A percentile compares a stretch with the other conserved stretches of the same genome.
These are phyloP conservation scores for Ogataea nitratoaversa DNA, from an alignment of 805 yeast genomes.

Conservation along the genomic window DNA sequence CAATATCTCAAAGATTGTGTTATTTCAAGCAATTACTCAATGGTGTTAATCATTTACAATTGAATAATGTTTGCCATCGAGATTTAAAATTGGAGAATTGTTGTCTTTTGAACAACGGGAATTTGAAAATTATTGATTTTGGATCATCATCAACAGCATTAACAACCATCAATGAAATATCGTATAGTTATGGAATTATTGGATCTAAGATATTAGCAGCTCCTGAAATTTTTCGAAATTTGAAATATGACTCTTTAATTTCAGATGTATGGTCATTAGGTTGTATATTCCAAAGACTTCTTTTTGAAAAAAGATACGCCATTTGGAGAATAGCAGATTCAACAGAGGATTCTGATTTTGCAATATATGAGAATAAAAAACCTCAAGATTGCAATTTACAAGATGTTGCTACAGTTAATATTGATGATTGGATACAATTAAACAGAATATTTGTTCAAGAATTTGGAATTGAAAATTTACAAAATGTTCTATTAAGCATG, in stretches of 20 bases:
- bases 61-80: constrained; percentile 37
- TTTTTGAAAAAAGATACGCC: constrained; percentile 32
- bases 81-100: constrained; percentile 49
- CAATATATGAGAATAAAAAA: constrained; percentile 3
- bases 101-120: constrained; percentile 29
- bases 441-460: not conserved
- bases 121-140: constrained; percentile 46
- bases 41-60: constrained; percentile 39
- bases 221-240: constrained; percentile 39
- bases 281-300: constrained; percentile 34
- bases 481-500: not conserved
- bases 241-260: constrained; percentile 37
- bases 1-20: constrained; percentile 22
- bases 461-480: not conserved
- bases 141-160: constrained; percentile 38
- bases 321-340: constrained; percentile 41
- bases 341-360: constrained; percentile 11
- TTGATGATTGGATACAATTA: not conserved
- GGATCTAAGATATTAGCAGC: constrained; percentile 45
- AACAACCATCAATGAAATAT: constrained; percentile 3
- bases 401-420: not conserved
- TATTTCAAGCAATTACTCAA: constrained; percentile 39
- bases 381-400: not conserved
- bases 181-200: constrained; percentile 37
- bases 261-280: constrained; percentile 52